Conservation (phyloP, 129 eudicot species). For the Tagetes erecta region DNA sequence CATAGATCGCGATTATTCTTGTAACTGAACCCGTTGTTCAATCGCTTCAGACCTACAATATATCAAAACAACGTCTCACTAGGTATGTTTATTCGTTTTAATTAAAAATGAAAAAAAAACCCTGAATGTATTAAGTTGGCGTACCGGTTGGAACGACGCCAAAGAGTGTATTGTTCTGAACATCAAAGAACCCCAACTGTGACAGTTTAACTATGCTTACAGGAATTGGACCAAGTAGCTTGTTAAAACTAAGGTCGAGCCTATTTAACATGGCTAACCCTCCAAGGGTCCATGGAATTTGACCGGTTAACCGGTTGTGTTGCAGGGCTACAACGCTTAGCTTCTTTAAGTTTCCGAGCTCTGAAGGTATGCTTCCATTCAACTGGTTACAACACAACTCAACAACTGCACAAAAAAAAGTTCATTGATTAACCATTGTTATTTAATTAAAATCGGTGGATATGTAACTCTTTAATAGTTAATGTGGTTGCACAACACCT, state of each 20-base stretch:
- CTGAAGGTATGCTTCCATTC: conserved; percentile 70
- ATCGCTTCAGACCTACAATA: conserved; percentile 57
- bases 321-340: conserved; percentile 56
- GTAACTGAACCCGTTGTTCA: conserved; percentile 46
- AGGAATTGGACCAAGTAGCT: background rate
- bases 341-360: conserved; percentile 61
- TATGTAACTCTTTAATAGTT: no score
- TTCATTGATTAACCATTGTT: background rate
- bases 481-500: no score
- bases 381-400: conserved; percentile 31
- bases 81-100: no score
- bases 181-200: background rate
- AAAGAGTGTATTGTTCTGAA: background rate
- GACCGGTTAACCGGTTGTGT: conserved; percentile 29
- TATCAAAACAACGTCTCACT: background rate
- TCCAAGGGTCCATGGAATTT: background rate
- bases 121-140: background rate
- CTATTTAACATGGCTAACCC: conserved; percentile 10
- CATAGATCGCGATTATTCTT: conserved; percentile 69
- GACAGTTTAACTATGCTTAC: background rate
- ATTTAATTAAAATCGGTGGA: no score
- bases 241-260: background rate
- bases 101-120: background rate
- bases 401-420: background rate
- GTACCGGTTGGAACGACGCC: background rate